These are phyloP conservation scores for Euphorbia tirucalli DNA, from an alignment of 345 rosid genomes.

Conservation along the genomic window DNA sequence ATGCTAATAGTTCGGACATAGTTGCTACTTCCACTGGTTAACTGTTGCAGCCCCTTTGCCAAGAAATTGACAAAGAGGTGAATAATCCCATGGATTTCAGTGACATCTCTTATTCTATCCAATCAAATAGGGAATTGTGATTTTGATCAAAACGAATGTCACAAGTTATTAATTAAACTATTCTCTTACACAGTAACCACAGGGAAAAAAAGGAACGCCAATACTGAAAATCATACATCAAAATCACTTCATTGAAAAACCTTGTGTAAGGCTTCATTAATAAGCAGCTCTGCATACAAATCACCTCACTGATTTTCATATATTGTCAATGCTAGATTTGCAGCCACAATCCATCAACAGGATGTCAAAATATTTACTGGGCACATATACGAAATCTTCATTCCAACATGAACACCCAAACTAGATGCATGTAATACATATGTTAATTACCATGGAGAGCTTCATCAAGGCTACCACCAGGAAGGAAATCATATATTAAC, in stretches of 20 bases:
- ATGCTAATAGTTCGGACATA: too few species aligned
- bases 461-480: slow-evolving; percentile 97
- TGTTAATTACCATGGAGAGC: slow-evolving; percentile 77
- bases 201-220: background rate
- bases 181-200: background rate
- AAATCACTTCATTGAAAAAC: background rate
- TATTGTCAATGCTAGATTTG: background rate
- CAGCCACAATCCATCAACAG: background rate
- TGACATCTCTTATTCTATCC: background rate
- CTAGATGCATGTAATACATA: slow-evolving; percentile 13
- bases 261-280: background rate
- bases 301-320: background rate
- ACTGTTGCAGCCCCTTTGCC: background rate
- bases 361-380: background rate
- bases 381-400: background rate
- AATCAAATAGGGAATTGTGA: background rate
- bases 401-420: background rate
- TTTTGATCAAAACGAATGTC: background rate
- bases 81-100: slow-evolving; percentile 9
- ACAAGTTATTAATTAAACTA: background rate
- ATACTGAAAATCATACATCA: background rate
- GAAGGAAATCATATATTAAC: slow-evolving; percentile 80
- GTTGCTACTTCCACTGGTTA: too few species aligned
- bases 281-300: background rate
- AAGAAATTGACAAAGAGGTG: background rate